Evolutionary conservation across 768 basidiomycete genomes (phyloP).

Genomic region (Pilatotrama ljubarskyi): DNA sequence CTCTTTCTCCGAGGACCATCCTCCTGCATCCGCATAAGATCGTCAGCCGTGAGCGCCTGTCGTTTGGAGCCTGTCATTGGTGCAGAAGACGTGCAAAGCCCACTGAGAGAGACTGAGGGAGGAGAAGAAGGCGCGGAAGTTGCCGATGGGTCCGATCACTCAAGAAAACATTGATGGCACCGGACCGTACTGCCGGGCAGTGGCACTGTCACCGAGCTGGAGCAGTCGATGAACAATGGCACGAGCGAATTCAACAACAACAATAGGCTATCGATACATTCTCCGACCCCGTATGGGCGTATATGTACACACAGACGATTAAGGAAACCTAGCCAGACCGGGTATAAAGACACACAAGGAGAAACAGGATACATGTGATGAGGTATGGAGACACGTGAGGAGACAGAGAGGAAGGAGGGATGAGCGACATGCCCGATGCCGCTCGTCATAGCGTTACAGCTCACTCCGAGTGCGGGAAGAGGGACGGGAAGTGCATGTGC

Average conservation of each 20-base stretch:
- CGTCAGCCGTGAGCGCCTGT: conserved; percentile 34
- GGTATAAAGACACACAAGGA: background rate
- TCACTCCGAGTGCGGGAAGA: conserved; percentile 1
- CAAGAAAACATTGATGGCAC: background rate
- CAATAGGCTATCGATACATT: conserved; percentile 14
- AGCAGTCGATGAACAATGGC: background rate
- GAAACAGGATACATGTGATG: background rate
- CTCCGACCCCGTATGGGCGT: background rate
- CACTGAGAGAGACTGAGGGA: background rate
- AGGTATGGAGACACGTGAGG: background rate
- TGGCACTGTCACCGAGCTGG: background rate
- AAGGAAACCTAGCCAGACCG: background rate
- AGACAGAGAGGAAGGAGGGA: background rate
- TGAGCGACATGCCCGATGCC: background rate
- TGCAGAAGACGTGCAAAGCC: background rate
- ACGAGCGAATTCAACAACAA: background rate
- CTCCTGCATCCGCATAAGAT: conserved; percentile 38
- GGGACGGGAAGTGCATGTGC: conserved; percentile 1
- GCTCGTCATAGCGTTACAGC: background rate
- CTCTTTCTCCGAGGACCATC: conserved; percentile 30
- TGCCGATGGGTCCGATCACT: conserved; percentile 14
- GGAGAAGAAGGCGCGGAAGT: conserved; percentile 6
- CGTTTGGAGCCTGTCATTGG: conserved; percentile 33
- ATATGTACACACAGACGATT: conserved; percentile 16
- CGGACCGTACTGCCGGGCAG: background rate